Percentiles rank a stretch among this genome's conserved stretches.
Evolutionary conservation across 345 rosid species (phyloP).

Genomic region (Dipteronia sinensis): DNA sequence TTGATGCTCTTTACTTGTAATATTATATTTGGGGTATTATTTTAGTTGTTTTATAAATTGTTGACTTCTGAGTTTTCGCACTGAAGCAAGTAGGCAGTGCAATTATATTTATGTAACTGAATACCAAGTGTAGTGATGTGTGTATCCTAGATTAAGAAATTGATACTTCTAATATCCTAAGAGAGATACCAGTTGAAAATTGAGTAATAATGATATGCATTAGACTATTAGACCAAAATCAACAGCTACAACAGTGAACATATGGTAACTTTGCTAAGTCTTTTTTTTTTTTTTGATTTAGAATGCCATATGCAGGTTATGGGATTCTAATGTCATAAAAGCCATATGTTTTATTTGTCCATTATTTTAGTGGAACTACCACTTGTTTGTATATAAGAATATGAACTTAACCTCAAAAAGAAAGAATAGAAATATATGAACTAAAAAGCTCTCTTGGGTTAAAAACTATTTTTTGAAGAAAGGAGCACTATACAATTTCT

Average conservation of each 20-base stretch:
- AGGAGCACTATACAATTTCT: background rate
- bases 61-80: background rate
- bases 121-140: too few species aligned
- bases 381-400: background rate
- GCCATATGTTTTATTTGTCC: background rate
- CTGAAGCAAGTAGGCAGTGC: conserved; percentile 2
- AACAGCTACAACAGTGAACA: background rate
- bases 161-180: background rate
- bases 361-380: background rate
- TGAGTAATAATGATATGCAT: background rate
- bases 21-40: background rate
- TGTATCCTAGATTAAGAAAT: too few species aligned
- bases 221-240: background rate
- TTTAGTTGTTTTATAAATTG: background rate
- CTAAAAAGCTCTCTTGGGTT: background rate
- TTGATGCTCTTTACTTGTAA: background rate
- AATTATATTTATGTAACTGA: background rate
- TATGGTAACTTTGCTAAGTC: background rate
- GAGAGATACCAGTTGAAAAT: background rate
- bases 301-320: background rate
- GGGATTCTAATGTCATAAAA: background rate
- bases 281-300: background rate
- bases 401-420: background rate
- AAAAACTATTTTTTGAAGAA: background rate
- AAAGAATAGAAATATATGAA: background rate